Base-by-base conservation (phyloP, 2,329 filamentous ascomycete species). In the Pseudogymnoascus sp. region DNA sequence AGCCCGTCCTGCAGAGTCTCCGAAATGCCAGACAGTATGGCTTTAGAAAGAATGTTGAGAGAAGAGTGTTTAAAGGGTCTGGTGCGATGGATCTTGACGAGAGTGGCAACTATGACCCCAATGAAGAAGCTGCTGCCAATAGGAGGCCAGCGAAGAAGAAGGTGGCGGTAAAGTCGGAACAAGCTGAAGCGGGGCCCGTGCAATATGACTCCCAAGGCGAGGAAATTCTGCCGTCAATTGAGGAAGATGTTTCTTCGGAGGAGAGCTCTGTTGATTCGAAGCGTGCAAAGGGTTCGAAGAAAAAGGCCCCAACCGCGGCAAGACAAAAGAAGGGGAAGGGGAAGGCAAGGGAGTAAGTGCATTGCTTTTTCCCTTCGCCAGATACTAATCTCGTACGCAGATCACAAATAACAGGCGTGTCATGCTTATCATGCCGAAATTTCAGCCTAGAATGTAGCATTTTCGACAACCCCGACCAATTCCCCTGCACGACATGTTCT, bases 401-500 rank as follows among this genome's bases (percentile, higher is more conserved):
- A n/a, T 4, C 46, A 33, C 26, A 13, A 3, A 3, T n/a, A 19
- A 17, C 9, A 10, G 15, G 17, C 3, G 26, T 1, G n/a, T 1
- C 46, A 11, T 56, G 46, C 26, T 11, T 9, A 7, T 2, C 26
- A 3, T 53, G 46, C 23, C n/a, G 10, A 31, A 2, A 3, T 6
- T 56, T 31, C 10, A 10, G n/a, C 1, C n/a, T 56, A 1, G 46
- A 56, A 7, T 56, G 46, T 4, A 56, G 46, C 3, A 56, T 56
- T 19, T n/a, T 72, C 26, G 37, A 68, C 5, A 38, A 68, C n/a
- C 35, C 10, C 6, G 37, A 65, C 10, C 56, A 62, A 6, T 72
- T 68, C 40, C 71, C 70, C 1, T 72, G 71, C 62, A 62, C 65
- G 19, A 63, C 62, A 11, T 72, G 71, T 35, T 59, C 67, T 3